These are phyloP conservation scores for Botrytis galanthina DNA, from an alignment of 2,329 filamentous ascomycete species.

Conservation along the genomic window DNA sequence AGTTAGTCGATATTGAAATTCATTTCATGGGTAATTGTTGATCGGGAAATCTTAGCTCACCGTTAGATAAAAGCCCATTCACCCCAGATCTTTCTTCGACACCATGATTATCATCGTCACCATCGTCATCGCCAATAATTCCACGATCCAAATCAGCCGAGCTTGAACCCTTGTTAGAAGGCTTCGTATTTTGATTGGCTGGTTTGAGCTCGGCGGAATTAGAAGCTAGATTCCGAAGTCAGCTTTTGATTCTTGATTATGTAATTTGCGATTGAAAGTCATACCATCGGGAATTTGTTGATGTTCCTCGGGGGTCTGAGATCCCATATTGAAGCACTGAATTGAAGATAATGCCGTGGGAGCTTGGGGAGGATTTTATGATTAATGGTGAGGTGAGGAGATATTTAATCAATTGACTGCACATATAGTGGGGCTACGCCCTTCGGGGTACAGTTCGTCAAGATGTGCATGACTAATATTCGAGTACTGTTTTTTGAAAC, in stretches of 20 bases:
- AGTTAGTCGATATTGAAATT: background rate
- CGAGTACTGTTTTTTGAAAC: background rate
- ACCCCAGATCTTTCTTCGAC: constrained; percentile 24
- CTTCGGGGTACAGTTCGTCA: background rate
- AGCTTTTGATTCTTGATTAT: constrained; percentile 1
- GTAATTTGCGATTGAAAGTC: background rate
- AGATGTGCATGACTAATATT: background rate
- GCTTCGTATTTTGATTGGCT: constrained; percentile 21
- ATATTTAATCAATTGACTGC: background rate
- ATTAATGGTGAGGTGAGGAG: background rate
- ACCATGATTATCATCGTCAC: constrained; percentile 29
- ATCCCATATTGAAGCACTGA: constrained; percentile 2
- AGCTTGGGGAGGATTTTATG: background rate
- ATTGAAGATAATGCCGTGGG: background rate
- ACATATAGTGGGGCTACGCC: background rate
- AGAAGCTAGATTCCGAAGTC: constrained; percentile 21
- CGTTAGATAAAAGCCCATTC: constrained; percentile 17
- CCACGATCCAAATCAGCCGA: constrained; percentile 32
- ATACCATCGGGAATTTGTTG: constrained; percentile 26
- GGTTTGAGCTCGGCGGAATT: constrained; percentile 28
- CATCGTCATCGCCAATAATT: constrained; percentile 27
- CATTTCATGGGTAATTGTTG: background rate
- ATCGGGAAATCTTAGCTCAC: constrained; percentile 20
- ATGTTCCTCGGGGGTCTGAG: constrained; percentile 9
- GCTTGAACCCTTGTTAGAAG: constrained; percentile 22